These are phyloP conservation scores for Lepidium campestre DNA, from an alignment of 441 rosid genomes.

Conservation along the genomic window DNA sequence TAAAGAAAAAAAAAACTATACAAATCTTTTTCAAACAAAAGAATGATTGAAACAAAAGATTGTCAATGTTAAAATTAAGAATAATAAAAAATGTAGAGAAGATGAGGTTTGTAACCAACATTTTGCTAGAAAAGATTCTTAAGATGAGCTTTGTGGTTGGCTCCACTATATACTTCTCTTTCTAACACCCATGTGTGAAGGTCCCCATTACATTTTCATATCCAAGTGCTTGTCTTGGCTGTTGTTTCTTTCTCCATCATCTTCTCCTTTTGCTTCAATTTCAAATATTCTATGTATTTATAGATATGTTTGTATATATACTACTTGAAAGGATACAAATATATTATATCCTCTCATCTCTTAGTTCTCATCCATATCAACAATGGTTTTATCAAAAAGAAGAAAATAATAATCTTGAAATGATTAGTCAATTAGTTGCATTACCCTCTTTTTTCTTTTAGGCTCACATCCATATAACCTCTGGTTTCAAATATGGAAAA, in stretches of 20 bases:
- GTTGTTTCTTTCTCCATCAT: constrained; percentile 45
- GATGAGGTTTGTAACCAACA: constrained; percentile 47
- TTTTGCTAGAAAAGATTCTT: constrained; percentile 35
- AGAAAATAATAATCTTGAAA: constrained; percentile 2
- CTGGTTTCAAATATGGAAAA: neutral
- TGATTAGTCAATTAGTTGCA: constrained; percentile 22
- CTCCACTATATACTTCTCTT: constrained; percentile 41
- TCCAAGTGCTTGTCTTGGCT: constrained; percentile 59
- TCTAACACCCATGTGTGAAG: constrained; percentile 73
- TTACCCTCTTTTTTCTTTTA: neutral
- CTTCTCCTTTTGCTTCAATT: constrained; percentile 23
- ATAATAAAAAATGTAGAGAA: constrained; percentile 12
- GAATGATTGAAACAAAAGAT: neutral
- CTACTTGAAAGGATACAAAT: constrained; percentile 7
- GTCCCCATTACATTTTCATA: constrained; percentile 51
- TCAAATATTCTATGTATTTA: constrained; percentile 5
- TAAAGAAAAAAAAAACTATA: neutral
- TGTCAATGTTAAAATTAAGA: constrained; percentile 3
- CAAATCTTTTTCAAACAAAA: neutral
- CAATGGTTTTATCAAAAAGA: constrained; percentile 10
- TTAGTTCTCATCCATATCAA: constrained; percentile 18
- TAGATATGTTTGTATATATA: constrained; percentile 8
- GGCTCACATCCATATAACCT: constrained; percentile 6
- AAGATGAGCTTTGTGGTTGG: constrained; percentile 41
- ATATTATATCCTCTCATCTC: constrained; percentile 18